Base-by-base conservation (phyloP, 805 yeast genomes). In the Monosporozyma unispora region DNA sequence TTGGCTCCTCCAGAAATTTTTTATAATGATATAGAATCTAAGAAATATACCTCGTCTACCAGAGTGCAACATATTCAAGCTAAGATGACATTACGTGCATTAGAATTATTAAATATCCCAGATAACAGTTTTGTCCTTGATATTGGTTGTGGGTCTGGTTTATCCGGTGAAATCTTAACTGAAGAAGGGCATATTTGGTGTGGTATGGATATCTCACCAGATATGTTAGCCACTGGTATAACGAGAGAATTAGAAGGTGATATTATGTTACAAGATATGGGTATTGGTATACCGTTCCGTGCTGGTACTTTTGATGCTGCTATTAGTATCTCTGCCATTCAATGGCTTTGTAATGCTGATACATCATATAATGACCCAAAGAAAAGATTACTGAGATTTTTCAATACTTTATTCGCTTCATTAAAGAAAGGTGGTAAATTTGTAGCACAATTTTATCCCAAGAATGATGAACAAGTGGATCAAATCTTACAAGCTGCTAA, bases 11-110 rank as follows among this genome's bases (percentile, higher is more conserved):
- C 98, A 39, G 98, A 90, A 70, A 77, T 90, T 52, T 93, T 91
- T 64, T 93, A 93, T 67, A 85, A 89, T 73, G 97, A 90, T 49
- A 69, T 80, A 1, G 99, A 93, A 67, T 86, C 98, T 0, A 74
- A 75, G 55, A 93, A 93, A 62, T 93, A 93, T 67, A 93, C 98
- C 0, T 75, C 84, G 2, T 87, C 96, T 4, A 85, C 96, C 4
- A 93, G 99, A 75, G 96, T 93, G 46, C 99, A 93, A 71, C 96
- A 90, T 64, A 93, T 93, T 60, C 99, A 93, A 69, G 98, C 98
- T 2, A 86, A 87, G 64, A 93, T 93, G 99, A 89, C 99, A 0
- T 74, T 91, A 42, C 76, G 99, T 58, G 96, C 98, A 0, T 71
- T 93, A 44, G 99, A 93, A 59, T 72, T 93, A 35, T 70, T 93